These are phyloP conservation scores for Neonectria sp. DNA, from an alignment of 2,329 filamentous ascomycete genomes.

Conservation along the genomic window DNA sequence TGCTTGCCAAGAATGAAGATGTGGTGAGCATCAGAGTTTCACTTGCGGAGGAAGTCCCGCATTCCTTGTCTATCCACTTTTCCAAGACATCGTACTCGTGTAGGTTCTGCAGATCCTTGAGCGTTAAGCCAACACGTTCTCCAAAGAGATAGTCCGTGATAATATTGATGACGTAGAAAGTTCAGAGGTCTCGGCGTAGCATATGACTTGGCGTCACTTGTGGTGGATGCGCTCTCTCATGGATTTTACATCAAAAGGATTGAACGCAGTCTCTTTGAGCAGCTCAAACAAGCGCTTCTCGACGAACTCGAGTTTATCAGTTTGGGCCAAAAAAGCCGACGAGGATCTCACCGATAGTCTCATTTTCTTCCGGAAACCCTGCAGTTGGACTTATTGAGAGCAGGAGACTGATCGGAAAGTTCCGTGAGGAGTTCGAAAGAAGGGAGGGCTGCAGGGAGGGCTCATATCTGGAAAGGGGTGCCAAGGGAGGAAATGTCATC, in stretches of 20 bases:
- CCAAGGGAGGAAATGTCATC: constrained; percentile 84
- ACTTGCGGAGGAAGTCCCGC: constrained; percentile 85
- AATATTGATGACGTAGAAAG: constrained; percentile 86
- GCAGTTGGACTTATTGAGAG: constrained; percentile 81
- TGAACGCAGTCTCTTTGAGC: constrained; percentile 83
- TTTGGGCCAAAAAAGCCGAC: constrained; percentile 90
- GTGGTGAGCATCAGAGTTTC: constrained; percentile 88
- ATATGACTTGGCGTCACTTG: constrained; percentile 86
- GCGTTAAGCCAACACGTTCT: constrained; percentile 83
- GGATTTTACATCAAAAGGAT: constrained; percentile 91
- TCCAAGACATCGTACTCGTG: constrained; percentile 78
- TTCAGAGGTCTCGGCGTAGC: constrained; percentile 84
- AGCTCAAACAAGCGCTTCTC: constrained; percentile 90
- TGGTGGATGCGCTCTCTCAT: constrained; percentile 89
- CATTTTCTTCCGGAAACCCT: constrained; percentile 96
- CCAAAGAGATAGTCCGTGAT: constrained; percentile 96
- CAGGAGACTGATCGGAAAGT: constrained; percentile 82
- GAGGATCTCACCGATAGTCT: constrained; percentile 90
- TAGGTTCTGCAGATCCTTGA: constrained; percentile 72
- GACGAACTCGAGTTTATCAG: constrained; percentile 85
- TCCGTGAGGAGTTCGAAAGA: no score
- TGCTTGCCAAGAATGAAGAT: constrained; percentile 91
- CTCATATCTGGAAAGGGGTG: constrained; percentile 79
- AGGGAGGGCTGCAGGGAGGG: background rate
- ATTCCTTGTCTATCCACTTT: constrained; percentile 86